Evolutionary conservation across 2,329 filamentous ascomycete species (phyloP), one percentile per base, ranked within the genome.

Genomic region (Teratosphaeria viscida): DNA sequence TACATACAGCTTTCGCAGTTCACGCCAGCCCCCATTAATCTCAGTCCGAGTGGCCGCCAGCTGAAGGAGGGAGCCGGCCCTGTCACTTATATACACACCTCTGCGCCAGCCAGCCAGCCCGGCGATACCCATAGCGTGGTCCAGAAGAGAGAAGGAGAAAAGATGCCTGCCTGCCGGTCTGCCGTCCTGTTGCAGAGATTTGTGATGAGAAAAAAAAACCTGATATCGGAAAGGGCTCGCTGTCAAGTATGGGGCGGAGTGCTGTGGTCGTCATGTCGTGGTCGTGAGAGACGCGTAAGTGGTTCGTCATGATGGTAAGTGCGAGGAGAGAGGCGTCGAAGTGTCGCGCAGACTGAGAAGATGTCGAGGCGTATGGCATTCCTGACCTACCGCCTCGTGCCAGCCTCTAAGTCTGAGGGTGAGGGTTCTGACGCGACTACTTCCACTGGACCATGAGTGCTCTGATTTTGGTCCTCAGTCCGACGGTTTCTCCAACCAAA

Each of bases 341-440:
- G 16, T 8, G n/a, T 23, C 11, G 19, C 3, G 3, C 11, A 16
- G 37, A 4, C 16, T 39, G 3, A 12, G 10, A 11, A 39, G 11
- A 16, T 2, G 37, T 16, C 37, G 3, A 39, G 11, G 37, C 37
- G 7, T n/a, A 47, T 1, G 5, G n/a, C 43, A 8, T 8, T 49
- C 43, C 29, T 32, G 43, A 14, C 43, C 35, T 39, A 64, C n/a
- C 63, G 61, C 27, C 64, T 59, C 35, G 59, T 61, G 11, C 69
- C 69, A 55, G 69, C 68, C 60, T 71, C 69, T 10, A 71, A 62
- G 32, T 70, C 64, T 14, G 59, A 58, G 19, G 69, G 68, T 19
- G 64, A 67, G 12, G 57, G 5, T 6, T 23, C 7, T 14, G 39
- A 49, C 12, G 47, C 60, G 14, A 59, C 57, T 43, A 65, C 60